Evolutionary conservation across 2,329 filamentous ascomycete species (phyloP), one percentile per base, ranked within the genome.

Genomic region (Fusarium humuli): DNA sequence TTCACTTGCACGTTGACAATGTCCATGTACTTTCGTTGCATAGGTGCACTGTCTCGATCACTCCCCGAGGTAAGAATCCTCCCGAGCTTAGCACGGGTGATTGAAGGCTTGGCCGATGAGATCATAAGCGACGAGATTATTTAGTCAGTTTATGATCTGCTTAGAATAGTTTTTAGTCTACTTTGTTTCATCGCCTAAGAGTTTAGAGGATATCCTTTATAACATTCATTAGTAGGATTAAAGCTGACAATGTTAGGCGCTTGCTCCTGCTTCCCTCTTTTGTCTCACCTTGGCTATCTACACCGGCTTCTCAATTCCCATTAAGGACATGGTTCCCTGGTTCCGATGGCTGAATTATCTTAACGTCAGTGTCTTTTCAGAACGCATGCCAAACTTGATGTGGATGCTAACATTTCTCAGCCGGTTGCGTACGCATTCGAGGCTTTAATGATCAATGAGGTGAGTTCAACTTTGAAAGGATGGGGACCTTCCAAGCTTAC

Each of bases 391-490:
- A 23, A 14, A 7, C 7, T 5, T 22, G 7, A 9, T 16, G 5
- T 18, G 7, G 8, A 7, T 25, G 2, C 48, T 49, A 8, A 49
- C 11, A 2, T 6, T 2, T 13, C 5, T 2, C 23, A 49, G 47
- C 88, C 88, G 3, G 84, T 91, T 10, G 85, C 84, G 0, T 91
- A 91, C 66, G 87, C 84, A 0, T 92, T 91, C 70, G 89, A 92
- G 67, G 81, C 84, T 1, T 80, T 91, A 27, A 88, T 90, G 87
- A 81, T 87, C 59, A 92, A 91, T 72, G 90, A 92, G 76, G 47
- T 23, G 3, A 5, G 6, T 23, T 23, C 23, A 23, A 23, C 23
- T 3, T 4, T 5, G 23, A 23, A 23, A 23, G 3, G 23, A 23
- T 5, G 5, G 23, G 7, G 9, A 4, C 4, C 3, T 20, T 6